These are phyloP conservation scores for Taphrina communis DNA, from an alignment of 1,139 yeast species.

Conservation along the genomic window DNA sequence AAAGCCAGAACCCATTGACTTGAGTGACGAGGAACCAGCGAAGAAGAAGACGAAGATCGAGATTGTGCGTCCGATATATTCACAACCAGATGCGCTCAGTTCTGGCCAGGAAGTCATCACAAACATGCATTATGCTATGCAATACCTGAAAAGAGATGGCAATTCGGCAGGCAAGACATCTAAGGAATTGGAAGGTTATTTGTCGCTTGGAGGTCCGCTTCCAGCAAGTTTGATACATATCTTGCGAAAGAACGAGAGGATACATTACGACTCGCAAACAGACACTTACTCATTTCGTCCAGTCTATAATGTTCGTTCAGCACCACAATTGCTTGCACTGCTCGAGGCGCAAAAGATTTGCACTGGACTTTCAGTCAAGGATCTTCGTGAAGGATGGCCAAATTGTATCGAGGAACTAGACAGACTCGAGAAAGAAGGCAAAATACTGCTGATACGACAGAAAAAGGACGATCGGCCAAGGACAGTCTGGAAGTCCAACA, in stretches of 20 bases:
- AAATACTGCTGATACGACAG: conserved; percentile 60
- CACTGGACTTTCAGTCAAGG: conserved; percentile 86
- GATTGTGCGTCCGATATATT: conserved; percentile 47
- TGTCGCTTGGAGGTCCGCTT: conserved; percentile 34
- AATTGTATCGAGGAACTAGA: conserved; percentile 59
- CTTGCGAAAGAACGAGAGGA: conserved; percentile 42
- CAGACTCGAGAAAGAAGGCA: conserved; percentile 40
- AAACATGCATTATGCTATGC: conserved; percentile 84
- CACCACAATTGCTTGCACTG: conserved; percentile 74
- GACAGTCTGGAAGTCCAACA: conserved; percentile 84
- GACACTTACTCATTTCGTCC: conserved; percentile 85
- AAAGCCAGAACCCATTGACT: conserved; percentile 41
- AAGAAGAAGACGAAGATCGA: conserved; percentile 43
- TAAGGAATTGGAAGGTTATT: conserved; percentile 31
- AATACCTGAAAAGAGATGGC: conserved; percentile 62
- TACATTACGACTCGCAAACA: conserved; percentile 61
- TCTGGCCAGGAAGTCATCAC: conserved; percentile 75
- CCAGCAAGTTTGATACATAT: conserved; percentile 37
- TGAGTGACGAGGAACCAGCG: conserved; percentile 48
- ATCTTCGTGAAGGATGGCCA: conserved; percentile 95
- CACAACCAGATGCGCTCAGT: conserved; percentile 53
- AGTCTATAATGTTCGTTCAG: conserved; percentile 81
- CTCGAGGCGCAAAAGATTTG: conserved; percentile 83
- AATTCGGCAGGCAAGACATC: conserved; percentile 55
- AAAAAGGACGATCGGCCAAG: conserved; percentile 92